Conservation (phyloP, 1,284 basidiomycete species). For the Pseudozyma tsukubaensis region DNA sequence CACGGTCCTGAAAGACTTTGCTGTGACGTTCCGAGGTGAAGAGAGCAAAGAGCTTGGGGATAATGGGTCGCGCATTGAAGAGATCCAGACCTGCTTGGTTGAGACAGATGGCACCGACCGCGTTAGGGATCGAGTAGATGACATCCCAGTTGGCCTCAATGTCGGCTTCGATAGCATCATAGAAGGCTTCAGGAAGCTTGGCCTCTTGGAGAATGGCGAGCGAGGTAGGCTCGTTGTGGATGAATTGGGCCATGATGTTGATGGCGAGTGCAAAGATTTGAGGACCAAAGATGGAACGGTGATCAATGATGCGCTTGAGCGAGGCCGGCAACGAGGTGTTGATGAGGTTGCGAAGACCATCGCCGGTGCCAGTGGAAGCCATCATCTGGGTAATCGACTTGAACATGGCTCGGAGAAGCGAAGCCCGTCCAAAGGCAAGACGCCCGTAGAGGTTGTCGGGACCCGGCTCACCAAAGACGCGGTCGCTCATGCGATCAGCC, state of each 20-base stretch:
- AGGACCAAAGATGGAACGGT: slow-evolving; percentile 85
- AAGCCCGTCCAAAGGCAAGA: slow-evolving; percentile 67
- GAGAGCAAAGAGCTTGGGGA: slow-evolving; percentile 84
- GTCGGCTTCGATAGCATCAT: slow-evolving; percentile 82
- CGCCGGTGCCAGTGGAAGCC: slow-evolving; percentile 86
- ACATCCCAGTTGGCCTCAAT: slow-evolving; percentile 79
- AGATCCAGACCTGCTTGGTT: slow-evolving; percentile 90
- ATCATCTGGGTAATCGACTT: slow-evolving; percentile 96
- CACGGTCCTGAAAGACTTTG: slow-evolving; percentile 89
- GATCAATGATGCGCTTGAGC: slow-evolving; percentile 86
- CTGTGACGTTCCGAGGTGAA: slow-evolving; percentile 87
- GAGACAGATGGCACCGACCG: slow-evolving; percentile 94
- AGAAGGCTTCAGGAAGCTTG: slow-evolving; percentile 88
- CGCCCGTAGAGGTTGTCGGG: slow-evolving; percentile 57
- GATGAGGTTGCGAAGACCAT: slow-evolving; percentile 92
- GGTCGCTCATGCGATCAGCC: slow-evolving; percentile 33
- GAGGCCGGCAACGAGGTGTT: slow-evolving; percentile 89
- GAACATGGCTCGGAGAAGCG: slow-evolving; percentile 85
- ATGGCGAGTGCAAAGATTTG: slow-evolving; percentile 83
- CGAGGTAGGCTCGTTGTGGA: slow-evolving; percentile 98
- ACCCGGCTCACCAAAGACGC: slow-evolving; percentile 73
- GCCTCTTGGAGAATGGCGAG: slow-evolving; percentile 91
- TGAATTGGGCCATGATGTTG: slow-evolving; percentile 96
- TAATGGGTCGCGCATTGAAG: slow-evolving; percentile 78
- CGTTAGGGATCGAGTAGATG: slow-evolving; percentile 90